Evolutionary conservation across 2,329 filamentous ascomycete genomes (phyloP).

Genomic region (Cadophora gregata): DNA sequence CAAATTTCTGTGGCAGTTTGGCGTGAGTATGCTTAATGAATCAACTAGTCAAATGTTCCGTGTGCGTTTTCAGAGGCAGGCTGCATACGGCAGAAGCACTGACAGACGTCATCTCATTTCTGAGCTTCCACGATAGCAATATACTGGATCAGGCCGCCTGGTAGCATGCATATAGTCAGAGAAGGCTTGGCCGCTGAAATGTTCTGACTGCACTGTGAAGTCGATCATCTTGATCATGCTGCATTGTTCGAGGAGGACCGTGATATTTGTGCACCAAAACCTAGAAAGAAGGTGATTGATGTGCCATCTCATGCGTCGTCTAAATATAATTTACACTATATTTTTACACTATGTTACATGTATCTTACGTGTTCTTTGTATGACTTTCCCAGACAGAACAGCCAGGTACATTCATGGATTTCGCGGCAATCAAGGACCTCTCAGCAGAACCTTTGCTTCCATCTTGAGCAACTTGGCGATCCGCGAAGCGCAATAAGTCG

Average conservation of each 20-base stretch:
- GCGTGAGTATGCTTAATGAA: too few relatives aligned
- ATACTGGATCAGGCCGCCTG: too few relatives aligned
- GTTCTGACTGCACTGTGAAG: too few relatives aligned
- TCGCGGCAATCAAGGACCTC: slow-evolving; percentile 27
- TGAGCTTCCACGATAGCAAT: too few relatives aligned
- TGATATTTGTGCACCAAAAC: neutral
- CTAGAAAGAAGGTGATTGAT: neutral
- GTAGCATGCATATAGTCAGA: too few relatives aligned
- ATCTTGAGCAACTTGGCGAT: slow-evolving; percentile 12
- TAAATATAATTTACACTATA: neutral
- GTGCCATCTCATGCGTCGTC: neutral
- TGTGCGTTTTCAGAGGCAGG: too few relatives aligned
- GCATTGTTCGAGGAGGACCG: neutral
- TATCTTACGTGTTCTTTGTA: slow-evolving; percentile 20
- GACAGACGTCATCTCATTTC: too few relatives aligned
- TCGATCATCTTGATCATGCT: neutral
- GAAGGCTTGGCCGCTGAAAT: too few relatives aligned
- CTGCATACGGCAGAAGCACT: too few relatives aligned
- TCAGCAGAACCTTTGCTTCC: slow-evolving; percentile 3
- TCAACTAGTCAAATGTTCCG: too few relatives aligned
- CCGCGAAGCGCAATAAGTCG: slow-evolving; percentile 40
- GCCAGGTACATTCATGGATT: slow-evolving; percentile 38
- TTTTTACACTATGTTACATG: neutral
- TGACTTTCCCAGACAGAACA: slow-evolving; percentile 28
- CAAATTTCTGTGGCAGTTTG: too few relatives aligned